Conservation (phyloP, 1,284 basidiomycete species). For the Athelia sp. region DNA sequence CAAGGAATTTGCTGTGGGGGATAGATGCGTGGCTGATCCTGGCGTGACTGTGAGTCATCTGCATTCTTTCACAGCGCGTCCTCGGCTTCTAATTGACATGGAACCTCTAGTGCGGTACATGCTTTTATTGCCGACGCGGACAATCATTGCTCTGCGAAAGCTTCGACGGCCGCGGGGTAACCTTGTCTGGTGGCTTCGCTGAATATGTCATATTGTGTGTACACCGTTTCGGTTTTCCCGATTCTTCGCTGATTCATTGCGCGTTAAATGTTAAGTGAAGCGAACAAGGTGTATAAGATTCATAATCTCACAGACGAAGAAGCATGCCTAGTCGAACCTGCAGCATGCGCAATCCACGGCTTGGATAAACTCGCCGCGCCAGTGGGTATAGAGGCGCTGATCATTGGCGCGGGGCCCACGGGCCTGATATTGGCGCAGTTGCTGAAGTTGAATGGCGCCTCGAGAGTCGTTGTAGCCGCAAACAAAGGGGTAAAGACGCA, state of each 20-base stretch:
- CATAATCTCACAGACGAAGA: conserved; percentile 57
- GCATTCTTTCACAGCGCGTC: conserved; percentile 4
- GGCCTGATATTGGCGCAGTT: conserved; percentile 59
- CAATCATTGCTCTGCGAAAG: conserved; percentile 72
- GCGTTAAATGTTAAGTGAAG: no score
- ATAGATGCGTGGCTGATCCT: conserved; percentile 77
- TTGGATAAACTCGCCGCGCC: conserved; percentile 53
- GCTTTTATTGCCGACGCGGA: conserved; percentile 82
- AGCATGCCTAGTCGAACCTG: conserved; percentile 56
- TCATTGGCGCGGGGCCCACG: conserved; percentile 30
- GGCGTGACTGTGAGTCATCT: conserved; percentile 41
- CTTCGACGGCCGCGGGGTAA: conserved; percentile 74
- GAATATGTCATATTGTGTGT: conserved; percentile 68
- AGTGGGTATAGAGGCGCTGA: conserved; percentile 49
- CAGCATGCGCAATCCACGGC: conserved; percentile 60
- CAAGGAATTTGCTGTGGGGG: conserved; percentile 61
- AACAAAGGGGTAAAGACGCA: conserved; percentile 60
- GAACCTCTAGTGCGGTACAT: conserved; percentile 60
- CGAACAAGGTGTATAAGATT: conserved; percentile 53
- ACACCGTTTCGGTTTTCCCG: neutral
- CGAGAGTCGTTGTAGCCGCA: conserved; percentile 43
- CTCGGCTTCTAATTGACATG: conserved; percentile 3
- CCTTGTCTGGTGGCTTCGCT: conserved; percentile 78
- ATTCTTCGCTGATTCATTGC: no score
- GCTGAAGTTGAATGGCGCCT: conserved; percentile 51